These are phyloP conservation scores for Apophysomyces sp. DNA, from an alignment of 371 early-diverging fungal species.

Conservation along the genomic window DNA sequence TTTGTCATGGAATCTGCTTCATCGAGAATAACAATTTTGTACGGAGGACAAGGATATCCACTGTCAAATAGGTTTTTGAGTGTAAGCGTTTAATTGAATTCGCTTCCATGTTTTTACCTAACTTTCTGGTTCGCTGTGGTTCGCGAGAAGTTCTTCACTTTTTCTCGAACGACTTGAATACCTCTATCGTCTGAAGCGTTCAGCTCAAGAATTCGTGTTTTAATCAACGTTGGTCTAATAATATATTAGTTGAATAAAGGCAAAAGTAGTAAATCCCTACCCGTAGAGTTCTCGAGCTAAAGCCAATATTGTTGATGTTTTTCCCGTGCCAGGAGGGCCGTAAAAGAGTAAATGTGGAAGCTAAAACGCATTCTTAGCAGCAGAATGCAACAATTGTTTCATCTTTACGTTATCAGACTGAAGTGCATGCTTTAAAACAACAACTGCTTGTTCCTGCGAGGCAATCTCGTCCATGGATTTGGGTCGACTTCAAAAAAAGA, in stretches of 20 bases:
- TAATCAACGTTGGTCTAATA: slow-evolving; percentile 69
- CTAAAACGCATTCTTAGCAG: slow-evolving; percentile 32
- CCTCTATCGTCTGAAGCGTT: slow-evolving; percentile 99
- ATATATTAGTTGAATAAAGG: background rate
- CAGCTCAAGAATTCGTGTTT: slow-evolving; percentile 90
- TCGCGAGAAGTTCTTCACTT: slow-evolving; percentile 96
- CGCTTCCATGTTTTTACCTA: slow-evolving; percentile 21
- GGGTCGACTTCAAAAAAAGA: slow-evolving; percentile 69
- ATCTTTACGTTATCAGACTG: slow-evolving; percentile 75
- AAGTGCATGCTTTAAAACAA: slow-evolving; percentile 82
- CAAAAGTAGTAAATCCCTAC: slow-evolving; percentile 31
- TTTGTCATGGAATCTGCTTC: slow-evolving; percentile 99
- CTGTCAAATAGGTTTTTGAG: slow-evolving; percentile 8
- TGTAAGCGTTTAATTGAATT: background rate
- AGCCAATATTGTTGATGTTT: slow-evolving; percentile 97
- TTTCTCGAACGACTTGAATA: slow-evolving; percentile 93
- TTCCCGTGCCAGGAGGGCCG: slow-evolving; percentile 99
- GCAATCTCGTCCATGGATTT: slow-evolving; percentile 82
- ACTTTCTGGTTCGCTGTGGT: slow-evolving; percentile 57
- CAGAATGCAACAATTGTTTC: background rate
- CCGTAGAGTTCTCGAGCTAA: slow-evolving; percentile 91
- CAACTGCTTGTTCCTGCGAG: slow-evolving; percentile 89
- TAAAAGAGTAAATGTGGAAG: slow-evolving; percentile 98
- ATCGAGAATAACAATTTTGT: slow-evolving; percentile 98
- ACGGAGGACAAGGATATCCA: slow-evolving; percentile 72